Evolutionary conservation across 2,329 filamentous ascomycete species (phyloP), one percentile per base, ranked within the genome.

Genomic region (Cercospora janseana): DNA sequence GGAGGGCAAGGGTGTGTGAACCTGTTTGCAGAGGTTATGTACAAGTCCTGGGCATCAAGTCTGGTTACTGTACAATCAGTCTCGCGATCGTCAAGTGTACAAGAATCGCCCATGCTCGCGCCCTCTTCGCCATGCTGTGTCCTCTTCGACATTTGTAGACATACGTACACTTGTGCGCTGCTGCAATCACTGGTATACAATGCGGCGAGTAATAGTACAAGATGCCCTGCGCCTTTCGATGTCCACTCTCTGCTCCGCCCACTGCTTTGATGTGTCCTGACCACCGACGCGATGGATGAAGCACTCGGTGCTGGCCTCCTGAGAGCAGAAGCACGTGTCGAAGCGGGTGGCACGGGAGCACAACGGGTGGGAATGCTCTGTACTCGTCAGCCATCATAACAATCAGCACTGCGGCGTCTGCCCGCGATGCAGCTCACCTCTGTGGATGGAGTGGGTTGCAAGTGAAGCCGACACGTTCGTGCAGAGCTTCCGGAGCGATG

Each of bases 1-100:
- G 28, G 41, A 44, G 27, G 27, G 21, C 26, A 44, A 28, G n/a
- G n/a, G 26, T 29, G 15, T 44, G 15, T 44, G 15, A 44, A 23
- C 41, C 46, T 32, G 38, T 44, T 32, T 44, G 41, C 15, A 31
- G 15, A 41, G 46, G 49, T 57, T 60, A 60, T 60, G 52, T 60
- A 61, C 59, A 61, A 45, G 52, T 51, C 37, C 41, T 24, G 52
- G 41, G 42, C 48, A 51, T 55, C 50, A 55, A 29, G 55, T 57
- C 57, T 59, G 57, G 45, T 48, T 57, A 59, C 45, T 37, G 42
- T 59, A 55, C 57, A 57, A 55, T 58, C 51, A 56, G 54, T 52
- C 49, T 54, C 52, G 49, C 44, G 44, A 29, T 55, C 42, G 40
- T 49, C 50, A 50, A 37, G 44, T 32, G 29, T 43, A 45, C 16